Base-by-base conservation (phyloP, 305 asterid species). In the Fraxinus nigra region DNA sequence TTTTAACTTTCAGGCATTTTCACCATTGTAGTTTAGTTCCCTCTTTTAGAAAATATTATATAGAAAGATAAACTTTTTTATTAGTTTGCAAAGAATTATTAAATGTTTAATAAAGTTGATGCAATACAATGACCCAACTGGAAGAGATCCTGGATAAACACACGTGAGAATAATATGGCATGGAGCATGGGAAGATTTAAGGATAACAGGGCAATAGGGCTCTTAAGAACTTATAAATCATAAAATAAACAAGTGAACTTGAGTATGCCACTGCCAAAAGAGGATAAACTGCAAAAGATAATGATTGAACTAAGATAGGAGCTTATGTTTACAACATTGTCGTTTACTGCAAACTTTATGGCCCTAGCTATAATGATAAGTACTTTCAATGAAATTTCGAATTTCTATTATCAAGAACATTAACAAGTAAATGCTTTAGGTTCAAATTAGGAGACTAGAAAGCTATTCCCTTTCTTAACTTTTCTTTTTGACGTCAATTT, bases 311-410 rank as follows among this genome's bases (percentile, higher is more conserved):
- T 69, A 24, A 37, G 22, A 43, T n/a, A 9, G 46, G 24, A 69
- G 34, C 18, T 56, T 67, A 22, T 16, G 61, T 30, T 20, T 32
- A 54, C 32, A 33, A 38, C 10, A 81, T 38, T 59, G 76, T 10
- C 16, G 34, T 35, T 38, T 63, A 28, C 51, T 26, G 33, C 34
- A 37, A 16, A 63, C 72, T 46, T 67, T 59, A 18, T 56, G 38
- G 37, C 5, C 11, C 37, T 54, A 82, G 37, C 85, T 40, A 82
- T 24, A 77, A 78, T 51, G 33, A 7, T 33, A 70, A 76, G 78
- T 11, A 75, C 7, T 51, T 16, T 13, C 28, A 54, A 40, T 13
- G 16, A 34, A 18, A 9, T 7, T 43, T 72, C 72, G 28, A n/a
- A 18, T 43, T 48, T 79, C 78, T 26, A 48, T 14, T 69, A 16